Percentiles rank a stretch among this genome's conserved stretches.
Conservation (phyloP, 192 early-diverging fungal species). For the Cetraspora pellucida region DNA sequence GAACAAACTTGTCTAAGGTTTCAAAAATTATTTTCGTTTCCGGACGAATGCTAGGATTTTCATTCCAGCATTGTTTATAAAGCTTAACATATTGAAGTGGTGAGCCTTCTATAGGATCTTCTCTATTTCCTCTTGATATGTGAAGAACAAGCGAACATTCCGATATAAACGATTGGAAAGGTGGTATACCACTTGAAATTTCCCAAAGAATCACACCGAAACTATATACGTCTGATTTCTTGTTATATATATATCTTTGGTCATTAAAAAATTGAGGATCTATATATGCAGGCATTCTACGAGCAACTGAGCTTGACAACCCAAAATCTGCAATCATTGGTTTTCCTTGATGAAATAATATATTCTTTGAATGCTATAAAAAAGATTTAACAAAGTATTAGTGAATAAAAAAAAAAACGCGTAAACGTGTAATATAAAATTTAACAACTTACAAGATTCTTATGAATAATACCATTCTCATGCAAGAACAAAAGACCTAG, state of each 20-base stretch:
- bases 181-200: conserved; percentile 41
- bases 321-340: no score
- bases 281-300: background rate
- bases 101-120: conserved; percentile 38
- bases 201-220: conserved; percentile 47
- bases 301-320: no score
- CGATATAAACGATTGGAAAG: conserved; percentile 37
- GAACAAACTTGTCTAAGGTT: conserved; percentile 30
- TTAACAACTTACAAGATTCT: no score
- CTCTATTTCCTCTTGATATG: conserved; percentile 44
- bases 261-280: background rate
- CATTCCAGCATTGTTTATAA: conserved; percentile 45
- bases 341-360: no score
- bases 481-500: conserved; percentile 33
- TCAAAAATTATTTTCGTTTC: conserved; percentile 30
- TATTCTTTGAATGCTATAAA: no score
- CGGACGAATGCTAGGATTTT: conserved; percentile 12
- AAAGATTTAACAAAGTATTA: no score
- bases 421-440: no score
- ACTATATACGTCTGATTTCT: conserved; percentile 39
- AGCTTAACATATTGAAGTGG: conserved; percentile 40
- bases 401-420: no score
- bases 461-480: background rate
- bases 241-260: background rate
- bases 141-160: conserved; percentile 43